phyloP scores from a whole-genome alignment of 163 green algal species.

The Trebouxia gelatinosa region DNA sequence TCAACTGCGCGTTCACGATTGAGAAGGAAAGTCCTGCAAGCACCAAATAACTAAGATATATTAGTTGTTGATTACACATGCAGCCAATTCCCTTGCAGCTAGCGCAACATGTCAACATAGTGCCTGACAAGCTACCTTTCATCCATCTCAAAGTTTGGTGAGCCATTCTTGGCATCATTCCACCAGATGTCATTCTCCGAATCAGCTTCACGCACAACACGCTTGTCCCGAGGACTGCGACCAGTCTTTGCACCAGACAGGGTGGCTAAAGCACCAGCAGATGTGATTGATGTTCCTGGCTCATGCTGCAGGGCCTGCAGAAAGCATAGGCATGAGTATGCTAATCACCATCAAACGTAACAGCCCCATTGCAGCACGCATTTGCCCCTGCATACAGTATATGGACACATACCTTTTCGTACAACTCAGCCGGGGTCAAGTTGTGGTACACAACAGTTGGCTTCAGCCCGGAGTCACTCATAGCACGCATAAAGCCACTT shows the following conservation, averaged over 20 bases:
- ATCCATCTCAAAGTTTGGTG: slow-evolving; percentile 86
- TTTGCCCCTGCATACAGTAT: too few species aligned
- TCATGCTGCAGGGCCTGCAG: slow-evolving; percentile 73
- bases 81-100: too few species aligned
- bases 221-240: slow-evolving; percentile 86
- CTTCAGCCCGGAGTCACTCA: slow-evolving; percentile 70
- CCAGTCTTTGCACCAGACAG: slow-evolving; percentile 87
- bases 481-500: slow-evolving; percentile 44
- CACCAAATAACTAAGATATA: too few species aligned
- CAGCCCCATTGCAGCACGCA: too few species aligned
- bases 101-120: too few species aligned
- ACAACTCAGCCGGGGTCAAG: slow-evolving; percentile 68
- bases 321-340: not conserved
- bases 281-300: slow-evolving; percentile 72
- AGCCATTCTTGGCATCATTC: slow-evolving; percentile 26
- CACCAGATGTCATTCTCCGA: slow-evolving; percentile 90
- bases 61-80: too few species aligned
- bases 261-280: slow-evolving; percentile 74
- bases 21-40: slow-evolving; percentile 72
- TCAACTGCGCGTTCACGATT: slow-evolving; percentile 83
- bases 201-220: slow-evolving; percentile 79
- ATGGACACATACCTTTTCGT: slow-evolving; percentile 67
- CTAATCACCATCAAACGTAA: too few species aligned
- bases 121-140: slow-evolving; percentile 47
- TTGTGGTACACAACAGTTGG: slow-evolving; percentile 79